Conservation (phyloP, 2,329 filamentous ascomycete species). For the Claviceps arundinis region DNA sequence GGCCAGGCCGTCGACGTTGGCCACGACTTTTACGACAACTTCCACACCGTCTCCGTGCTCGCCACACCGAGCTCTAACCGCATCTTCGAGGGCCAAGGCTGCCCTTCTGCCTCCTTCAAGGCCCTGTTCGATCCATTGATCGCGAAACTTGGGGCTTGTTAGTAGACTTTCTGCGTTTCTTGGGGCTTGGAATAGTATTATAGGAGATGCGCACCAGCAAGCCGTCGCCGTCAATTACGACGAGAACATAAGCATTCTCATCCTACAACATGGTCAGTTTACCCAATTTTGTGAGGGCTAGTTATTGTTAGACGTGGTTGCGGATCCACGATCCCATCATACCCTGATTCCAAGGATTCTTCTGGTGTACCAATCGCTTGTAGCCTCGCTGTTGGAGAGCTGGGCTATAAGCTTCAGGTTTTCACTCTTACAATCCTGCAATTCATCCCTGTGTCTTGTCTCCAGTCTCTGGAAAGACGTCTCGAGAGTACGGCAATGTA, state of each 20-base stretch:
- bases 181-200: background rate
- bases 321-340: constrained; percentile 7
- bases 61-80: constrained; percentile 33
- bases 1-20: constrained; percentile 38
- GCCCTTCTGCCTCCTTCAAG: constrained; percentile 41
- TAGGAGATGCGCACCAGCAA: constrained; percentile 32
- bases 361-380: constrained; percentile 20
- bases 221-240: constrained; percentile 51
- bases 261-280: constrained; percentile 21
- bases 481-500: constrained; percentile 29
- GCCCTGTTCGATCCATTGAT: constrained; percentile 39
- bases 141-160: constrained; percentile 36
- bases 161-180: constrained; percentile 1
- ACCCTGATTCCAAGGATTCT: constrained; percentile 35
- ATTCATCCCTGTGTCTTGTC: constrained; percentile 23
- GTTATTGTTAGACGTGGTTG: no score
- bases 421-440: constrained; percentile 34
- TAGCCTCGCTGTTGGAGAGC: constrained; percentile 25
- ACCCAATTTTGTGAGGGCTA: no score
- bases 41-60: constrained; percentile 33
- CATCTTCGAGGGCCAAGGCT: constrained; percentile 33
- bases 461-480: constrained; percentile 30
- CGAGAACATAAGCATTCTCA: constrained; percentile 44
- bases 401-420: constrained; percentile 37
- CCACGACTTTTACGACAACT: constrained; percentile 42